Conservation (phyloP, 2,329 filamentous ascomycete species). For the Fusarium sp. region DNA sequence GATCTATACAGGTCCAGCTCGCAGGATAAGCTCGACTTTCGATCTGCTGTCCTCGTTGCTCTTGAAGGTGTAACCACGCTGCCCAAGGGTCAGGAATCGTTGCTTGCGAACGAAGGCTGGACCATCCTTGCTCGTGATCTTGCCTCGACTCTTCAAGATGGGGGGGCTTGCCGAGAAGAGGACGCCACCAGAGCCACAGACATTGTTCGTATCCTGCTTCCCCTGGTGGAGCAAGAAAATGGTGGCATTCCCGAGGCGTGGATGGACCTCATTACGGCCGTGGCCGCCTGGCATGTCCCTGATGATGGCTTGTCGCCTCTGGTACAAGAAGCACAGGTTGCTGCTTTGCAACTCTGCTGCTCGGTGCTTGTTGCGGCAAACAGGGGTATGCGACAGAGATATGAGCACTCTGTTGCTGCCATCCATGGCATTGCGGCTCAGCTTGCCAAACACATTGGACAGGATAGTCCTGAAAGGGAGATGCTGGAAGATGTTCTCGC, state of each 20-base stretch:
- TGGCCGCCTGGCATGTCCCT: constrained; percentile 59
- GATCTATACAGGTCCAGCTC: constrained; percentile 63
- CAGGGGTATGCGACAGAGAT: constrained; percentile 58
- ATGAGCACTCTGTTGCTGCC: constrained; percentile 60
- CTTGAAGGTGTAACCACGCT: constrained; percentile 65
- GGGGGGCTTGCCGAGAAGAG: constrained; percentile 37
- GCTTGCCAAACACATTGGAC: constrained; percentile 49
- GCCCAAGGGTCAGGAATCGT: constrained; percentile 56
- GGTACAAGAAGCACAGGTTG: constrained; percentile 61
- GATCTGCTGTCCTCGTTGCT: constrained; percentile 65
- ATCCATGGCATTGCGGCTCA: constrained; percentile 59
- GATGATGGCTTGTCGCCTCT: constrained; percentile 38
- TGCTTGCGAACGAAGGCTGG: constrained; percentile 65
- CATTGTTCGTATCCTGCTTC: constrained; percentile 64
- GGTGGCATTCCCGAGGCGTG: constrained; percentile 61
- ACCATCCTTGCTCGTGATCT: constrained; percentile 61
- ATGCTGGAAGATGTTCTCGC: constrained; percentile 57
- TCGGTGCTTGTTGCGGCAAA: constrained; percentile 59
- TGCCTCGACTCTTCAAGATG: constrained; percentile 52
- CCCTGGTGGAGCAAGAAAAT: constrained; percentile 58
- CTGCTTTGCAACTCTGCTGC: constrained; percentile 64
- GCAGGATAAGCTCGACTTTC: constrained; percentile 58
- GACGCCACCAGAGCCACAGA: constrained; percentile 60
- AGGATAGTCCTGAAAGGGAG: constrained; percentile 49
- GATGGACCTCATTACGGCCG: constrained; percentile 63